Evolutionary conservation across 257 asterid species (phyloP), one percentile per base, ranked within the genome.

Genomic region (Mentha longifolia): DNA sequence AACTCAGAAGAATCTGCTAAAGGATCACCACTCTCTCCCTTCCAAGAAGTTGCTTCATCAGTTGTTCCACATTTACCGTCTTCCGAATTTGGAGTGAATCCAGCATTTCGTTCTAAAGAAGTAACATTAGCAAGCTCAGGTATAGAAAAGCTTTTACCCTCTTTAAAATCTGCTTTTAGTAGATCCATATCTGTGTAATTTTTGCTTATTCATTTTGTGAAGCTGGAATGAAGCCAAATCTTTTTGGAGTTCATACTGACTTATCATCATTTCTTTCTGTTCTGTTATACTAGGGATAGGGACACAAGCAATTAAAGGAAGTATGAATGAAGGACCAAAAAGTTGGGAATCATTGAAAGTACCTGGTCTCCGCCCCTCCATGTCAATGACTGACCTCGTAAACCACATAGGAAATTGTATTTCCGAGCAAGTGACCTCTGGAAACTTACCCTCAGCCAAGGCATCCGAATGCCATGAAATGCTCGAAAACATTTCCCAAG

Each of bases 121-220:
- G 82, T 67, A 39, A 76, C 91, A 61, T 86, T 91, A 37, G 86
- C 95, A 30, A 85, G 84, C 87, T 87, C 94, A 70, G 97, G 97
- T 87, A 85, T 42, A 33, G 47, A 11, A 37, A 58, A 19, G 35
- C 39, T 73, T 28, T 62, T 65, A 61, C 59, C 70, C 25, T 12
- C 6, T 71, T 61, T 19, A 41, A 31, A 62, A 50, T 25, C 9
- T 57, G 13, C 13, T 64, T 55, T 39, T 37, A 25, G 12, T 67
- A 45, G 42, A 65, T 65, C 6, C 14, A 33, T 15, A 35, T 63
- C 33, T 54, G 45, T 62, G 67, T 54, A 9, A 50, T 5, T 37
- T 39, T 63, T 51, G 35, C 51, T 25, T 9, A 41, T 5, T 52
- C 31, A 11, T 51, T 63, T 64, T 35, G n/a, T n/a, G n/a, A n/a